Base-by-base conservation (phyloP, 495 filamentous ascomycete genomes). In the Hypoxylon subgilvum region DNA sequence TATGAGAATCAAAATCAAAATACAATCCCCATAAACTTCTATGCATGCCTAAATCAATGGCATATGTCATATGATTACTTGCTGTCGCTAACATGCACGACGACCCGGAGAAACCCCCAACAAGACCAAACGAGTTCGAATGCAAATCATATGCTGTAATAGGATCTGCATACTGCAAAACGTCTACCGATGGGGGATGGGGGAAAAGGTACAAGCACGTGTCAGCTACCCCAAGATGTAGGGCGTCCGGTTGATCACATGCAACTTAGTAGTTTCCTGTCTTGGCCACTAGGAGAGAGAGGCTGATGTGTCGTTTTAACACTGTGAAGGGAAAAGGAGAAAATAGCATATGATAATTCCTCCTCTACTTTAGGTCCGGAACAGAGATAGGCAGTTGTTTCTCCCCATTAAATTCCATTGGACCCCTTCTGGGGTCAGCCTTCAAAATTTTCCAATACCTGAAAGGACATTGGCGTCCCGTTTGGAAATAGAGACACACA, bases 341-440 rank as follows among this genome's bases (percentile, higher is more conserved):
- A 57, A 63, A 32, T 57, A 63, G 60, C 60, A 63, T 58, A 63
- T 63, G 60, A 63, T 63, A 63, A 57, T 57, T 39, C 32, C 17
- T 55, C 35, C 22, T 10, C 39, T 27, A 8, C 38, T 49, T 36
- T 30, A 52, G 59, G 16, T 52, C 58, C 46, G 45, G 52, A 32
- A 52, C 41, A 47, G 16, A 46, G 46, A 62, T 22, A 22, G 40
- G 28, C 27, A 51, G 52, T 52, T n/a, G 36, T 52, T 28, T 50
- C 13, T 52, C 58, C 40, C 25, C 34, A 13, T 17, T 19, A 22
- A 52, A 22, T 14, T 52, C n/a, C 25, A 43, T 16, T 14, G 35
- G 14, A 17, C n/a, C 28, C 19, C 48, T 50, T 56, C 7, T n/a
- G n/a, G n/a, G n/a, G 5, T 43, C 31, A 39, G 38, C 31, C 36